Conservation (phyloP, 2,329 filamentous ascomycete species). For the Arthroderma uncinatum region DNA sequence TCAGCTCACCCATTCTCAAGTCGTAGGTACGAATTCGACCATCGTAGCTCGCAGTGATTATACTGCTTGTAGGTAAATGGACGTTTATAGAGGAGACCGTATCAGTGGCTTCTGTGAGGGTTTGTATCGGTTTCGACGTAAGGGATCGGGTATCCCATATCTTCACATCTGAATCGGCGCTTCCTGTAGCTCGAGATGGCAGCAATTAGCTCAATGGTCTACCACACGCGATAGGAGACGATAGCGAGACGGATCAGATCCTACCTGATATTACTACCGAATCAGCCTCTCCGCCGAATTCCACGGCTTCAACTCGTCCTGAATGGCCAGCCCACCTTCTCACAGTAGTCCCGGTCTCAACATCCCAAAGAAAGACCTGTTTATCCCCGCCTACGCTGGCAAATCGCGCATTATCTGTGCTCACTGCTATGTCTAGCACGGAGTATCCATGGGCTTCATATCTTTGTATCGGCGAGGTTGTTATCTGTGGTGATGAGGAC, state of each 20-base stretch:
- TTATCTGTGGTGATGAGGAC: conserved; percentile 24
- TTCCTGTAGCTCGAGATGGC: conserved; percentile 21
- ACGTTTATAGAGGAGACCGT: conserved; percentile 33
- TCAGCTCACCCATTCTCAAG: conserved; percentile 59
- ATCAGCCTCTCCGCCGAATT: conserved; percentile 67
- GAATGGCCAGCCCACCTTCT: conserved; percentile 63
- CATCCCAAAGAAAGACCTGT: conserved; percentile 88
- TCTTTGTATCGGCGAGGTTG: conserved; percentile 59
- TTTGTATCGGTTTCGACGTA: conserved; percentile 33
- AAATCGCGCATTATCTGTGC: conserved; percentile 68
- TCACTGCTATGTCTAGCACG: conserved; percentile 67
- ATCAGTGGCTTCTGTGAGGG: conserved; percentile 31
- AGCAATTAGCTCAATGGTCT: background rate
- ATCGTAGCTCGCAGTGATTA: conserved; percentile 72
- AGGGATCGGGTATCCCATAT: conserved; percentile 35
- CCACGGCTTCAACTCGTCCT: conserved; percentile 64
- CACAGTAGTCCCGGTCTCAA: conserved; percentile 64
- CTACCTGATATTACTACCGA: conserved; percentile 57
- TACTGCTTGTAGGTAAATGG: conserved; percentile 34
- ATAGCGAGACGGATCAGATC: background rate
- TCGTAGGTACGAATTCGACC: conserved; percentile 75
- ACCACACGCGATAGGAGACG: background rate
- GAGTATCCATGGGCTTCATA: conserved; percentile 89
- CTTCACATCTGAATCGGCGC: conserved; percentile 34
- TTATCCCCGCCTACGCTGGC: conserved; percentile 83